phyloP scores from a whole-genome alignment of 2,329 filamentous ascomycete genomes.

The Ramularia collo-cygni region DNA sequence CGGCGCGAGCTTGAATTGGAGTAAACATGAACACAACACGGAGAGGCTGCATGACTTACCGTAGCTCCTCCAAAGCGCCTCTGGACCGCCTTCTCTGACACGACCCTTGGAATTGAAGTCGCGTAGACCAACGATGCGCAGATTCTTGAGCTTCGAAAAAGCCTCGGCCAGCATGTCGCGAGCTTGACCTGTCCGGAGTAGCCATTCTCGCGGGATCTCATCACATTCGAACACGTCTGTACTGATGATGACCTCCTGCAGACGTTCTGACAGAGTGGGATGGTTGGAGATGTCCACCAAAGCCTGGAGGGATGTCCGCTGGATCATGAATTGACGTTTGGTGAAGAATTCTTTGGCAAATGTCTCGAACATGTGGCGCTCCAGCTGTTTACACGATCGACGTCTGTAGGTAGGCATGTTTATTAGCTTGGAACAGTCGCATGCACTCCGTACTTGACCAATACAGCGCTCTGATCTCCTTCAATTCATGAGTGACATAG shows the following conservation, averaged over 20 bases:
- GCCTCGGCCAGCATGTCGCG: conserved; percentile 51
- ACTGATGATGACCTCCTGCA: conserved; percentile 46
- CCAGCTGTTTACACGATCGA: conserved; percentile 48
- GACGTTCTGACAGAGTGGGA: conserved; percentile 32
- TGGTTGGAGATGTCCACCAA: conserved; percentile 41
- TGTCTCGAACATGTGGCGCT: conserved; percentile 47
- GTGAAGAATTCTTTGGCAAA: conserved; percentile 59
- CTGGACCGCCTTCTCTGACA: conserved; percentile 42
- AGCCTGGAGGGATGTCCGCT: conserved; percentile 49
- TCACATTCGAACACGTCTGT: conserved; percentile 20
- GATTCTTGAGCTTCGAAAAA: conserved; percentile 48
- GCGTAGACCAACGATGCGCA: conserved; percentile 52
- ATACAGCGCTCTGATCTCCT: no score
- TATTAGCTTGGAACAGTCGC: no score
- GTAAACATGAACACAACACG: no score
- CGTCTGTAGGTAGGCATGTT: no score
- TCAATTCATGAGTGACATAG: no score
- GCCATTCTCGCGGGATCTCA: conserved; percentile 6
- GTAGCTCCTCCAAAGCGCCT: conserved; percentile 49
- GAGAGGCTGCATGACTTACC: conserved; percentile 37
- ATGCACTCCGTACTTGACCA: no score
- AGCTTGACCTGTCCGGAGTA: conserved; percentile 41
- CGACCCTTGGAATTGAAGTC: conserved; percentile 50
- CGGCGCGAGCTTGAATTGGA: no score
- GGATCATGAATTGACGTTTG: conserved; percentile 60